Conservation (phyloP, 192 early-diverging fungal species). For the Coemansia pectinata region DNA sequence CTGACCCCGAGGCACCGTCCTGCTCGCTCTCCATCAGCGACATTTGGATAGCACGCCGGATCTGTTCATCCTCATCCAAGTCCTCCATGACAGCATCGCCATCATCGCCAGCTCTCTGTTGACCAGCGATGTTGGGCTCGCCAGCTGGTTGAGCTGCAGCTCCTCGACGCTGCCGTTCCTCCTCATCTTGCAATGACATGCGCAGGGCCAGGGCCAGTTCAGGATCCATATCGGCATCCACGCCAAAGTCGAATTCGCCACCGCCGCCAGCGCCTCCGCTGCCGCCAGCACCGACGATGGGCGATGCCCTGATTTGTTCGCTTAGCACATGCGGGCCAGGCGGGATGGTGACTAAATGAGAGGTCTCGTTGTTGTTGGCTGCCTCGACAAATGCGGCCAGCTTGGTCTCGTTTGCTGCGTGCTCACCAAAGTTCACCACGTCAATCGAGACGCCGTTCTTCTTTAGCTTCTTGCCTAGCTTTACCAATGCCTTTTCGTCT, state of each 20-base stretch:
- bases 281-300: conserved; percentile 85
- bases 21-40: conserved; percentile 46
- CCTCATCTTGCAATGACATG: conserved; percentile 96
- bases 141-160: conserved; percentile 8
- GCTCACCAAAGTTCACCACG: conserved; percentile 94
- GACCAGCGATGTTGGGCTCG: not conserved
- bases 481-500: conserved; percentile 83
- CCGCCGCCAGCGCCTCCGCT: conserved; percentile 62
- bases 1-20: conserved; percentile 26
- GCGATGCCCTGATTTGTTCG: conserved; percentile 82
- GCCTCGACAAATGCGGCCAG: conserved; percentile 86
- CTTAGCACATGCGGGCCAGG: conserved; percentile 89
- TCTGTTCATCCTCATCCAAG: conserved; percentile 50
- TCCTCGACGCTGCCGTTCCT: conserved; percentile 72
- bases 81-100: conserved; percentile 41
- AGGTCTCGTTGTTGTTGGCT: conserved; percentile 92
- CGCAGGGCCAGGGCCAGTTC: conserved; percentile 89
- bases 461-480: conserved; percentile 93
- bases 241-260: conserved; percentile 85
- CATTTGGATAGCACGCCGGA: conserved; percentile 52
- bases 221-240: conserved; percentile 92
- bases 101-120: conserved; percentile 12
- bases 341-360: conserved; percentile 88
- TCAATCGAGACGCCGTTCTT: conserved; percentile 98
- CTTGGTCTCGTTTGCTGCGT: conserved; percentile 82